Percentiles rank a stretch among this genome's conserved stretches.
These are phyloP conservation scores for Fusarium sublunatum DNA, from an alignment of 2,329 filamentous ascomycete genomes.

Conservation along the genomic window DNA sequence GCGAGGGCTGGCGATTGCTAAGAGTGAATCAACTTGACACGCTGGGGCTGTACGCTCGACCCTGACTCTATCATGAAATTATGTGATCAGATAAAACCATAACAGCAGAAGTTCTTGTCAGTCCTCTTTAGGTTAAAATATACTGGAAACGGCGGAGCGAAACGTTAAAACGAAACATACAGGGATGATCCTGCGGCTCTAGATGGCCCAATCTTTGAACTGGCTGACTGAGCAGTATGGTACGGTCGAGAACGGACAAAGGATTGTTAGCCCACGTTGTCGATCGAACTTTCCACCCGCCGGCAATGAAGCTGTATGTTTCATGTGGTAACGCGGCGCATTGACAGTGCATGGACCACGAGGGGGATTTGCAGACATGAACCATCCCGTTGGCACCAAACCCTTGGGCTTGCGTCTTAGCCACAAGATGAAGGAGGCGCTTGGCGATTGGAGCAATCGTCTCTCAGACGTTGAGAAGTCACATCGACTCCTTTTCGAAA, in stretches of 20 bases:
- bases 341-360: constrained; percentile 30
- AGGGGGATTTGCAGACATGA: constrained; percentile 38
- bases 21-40: background rate
- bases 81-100: background rate
- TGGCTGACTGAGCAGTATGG: background rate
- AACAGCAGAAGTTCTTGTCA: background rate
- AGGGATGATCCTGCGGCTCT: background rate
- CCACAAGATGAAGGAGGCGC: background rate
- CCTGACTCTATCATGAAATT: background rate
- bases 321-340: constrained; percentile 36
- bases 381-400: constrained; percentile 42
- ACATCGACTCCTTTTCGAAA: constrained; percentile 14
- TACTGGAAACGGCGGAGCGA: background rate
- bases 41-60: constrained; percentile 1
- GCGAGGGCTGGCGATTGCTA: constrained; percentile 8
- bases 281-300: constrained; percentile 15
- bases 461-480: constrained; percentile 5
- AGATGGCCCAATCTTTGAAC: background rate
- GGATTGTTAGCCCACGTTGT: constrained; percentile 2
- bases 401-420: constrained; percentile 13
- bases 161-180: constrained; percentile 2
- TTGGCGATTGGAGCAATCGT: constrained; percentile 5
- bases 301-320: constrained; percentile 35
- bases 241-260: background rate
- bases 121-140: background rate